phyloP scores from a whole-genome alignment of 331 rosid genomes.

The Cydonia oblonga region DNA sequence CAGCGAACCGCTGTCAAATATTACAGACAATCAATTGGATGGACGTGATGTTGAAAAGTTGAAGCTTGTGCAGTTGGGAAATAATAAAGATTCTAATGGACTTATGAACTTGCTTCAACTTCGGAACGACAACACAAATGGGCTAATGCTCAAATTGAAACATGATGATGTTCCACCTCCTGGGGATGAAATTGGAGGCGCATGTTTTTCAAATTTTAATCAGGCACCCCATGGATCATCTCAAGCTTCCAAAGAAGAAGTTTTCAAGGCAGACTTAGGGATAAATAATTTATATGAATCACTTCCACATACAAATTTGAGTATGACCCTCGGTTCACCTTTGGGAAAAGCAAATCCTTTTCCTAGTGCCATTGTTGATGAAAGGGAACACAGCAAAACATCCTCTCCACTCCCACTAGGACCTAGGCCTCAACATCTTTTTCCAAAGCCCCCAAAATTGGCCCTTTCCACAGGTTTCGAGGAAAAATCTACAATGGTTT shows the following conservation, averaged over 20 bases:
- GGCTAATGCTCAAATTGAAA: slow-evolving; percentile 44
- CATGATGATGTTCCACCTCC: slow-evolving; percentile 47
- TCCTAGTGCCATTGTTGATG: slow-evolving; percentile 38
- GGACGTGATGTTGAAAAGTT: slow-evolving; percentile 22
- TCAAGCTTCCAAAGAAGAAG: slow-evolving; percentile 48
- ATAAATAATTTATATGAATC: slow-evolving; percentile 55
- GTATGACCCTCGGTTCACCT: slow-evolving; percentile 57
- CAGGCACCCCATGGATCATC: slow-evolving; percentile 47
- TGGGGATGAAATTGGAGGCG: slow-evolving; percentile 40
- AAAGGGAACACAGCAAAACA: slow-evolving; percentile 53
- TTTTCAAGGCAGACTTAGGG: slow-evolving; percentile 36
- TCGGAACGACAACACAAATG: slow-evolving; percentile 38
- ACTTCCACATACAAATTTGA: slow-evolving; percentile 66
- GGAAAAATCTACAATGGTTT: slow-evolving; percentile 44
- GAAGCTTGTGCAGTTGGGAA: slow-evolving; percentile 35
- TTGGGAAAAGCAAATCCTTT: slow-evolving; percentile 44
- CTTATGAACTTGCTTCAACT: slow-evolving; percentile 55
- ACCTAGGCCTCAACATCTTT: slow-evolving; percentile 65
- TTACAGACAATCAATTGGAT: slow-evolving; percentile 39
- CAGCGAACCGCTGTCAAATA: slow-evolving; percentile 28
- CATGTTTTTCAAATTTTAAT: slow-evolving; percentile 35
- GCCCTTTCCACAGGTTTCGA: slow-evolving; percentile 49
- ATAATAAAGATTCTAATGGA: slow-evolving; percentile 42
- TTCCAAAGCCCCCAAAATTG: slow-evolving; percentile 83
- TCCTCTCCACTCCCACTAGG: slow-evolving; percentile 50